Evolutionary conservation across 805 yeast species (phyloP).

Genomic region (Starmerella stigmatis): DNA sequence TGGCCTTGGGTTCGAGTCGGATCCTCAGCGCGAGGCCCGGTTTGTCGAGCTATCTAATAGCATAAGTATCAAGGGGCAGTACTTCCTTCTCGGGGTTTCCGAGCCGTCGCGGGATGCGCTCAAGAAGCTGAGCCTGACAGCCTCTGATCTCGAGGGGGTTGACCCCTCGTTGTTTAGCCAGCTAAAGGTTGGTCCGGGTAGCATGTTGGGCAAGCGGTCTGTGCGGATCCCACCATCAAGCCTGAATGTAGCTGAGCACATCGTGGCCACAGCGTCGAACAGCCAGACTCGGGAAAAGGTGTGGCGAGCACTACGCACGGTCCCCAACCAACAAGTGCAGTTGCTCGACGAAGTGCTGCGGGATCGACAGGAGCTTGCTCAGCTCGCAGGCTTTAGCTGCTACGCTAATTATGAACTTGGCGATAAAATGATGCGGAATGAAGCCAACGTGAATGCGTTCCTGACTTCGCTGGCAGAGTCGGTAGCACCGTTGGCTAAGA

Average conservation of each 20-base stretch:
- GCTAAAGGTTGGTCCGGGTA: slow-evolving; percentile 12
- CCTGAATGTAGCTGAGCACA: slow-evolving; percentile 46
- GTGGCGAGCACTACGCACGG: slow-evolving; percentile 66
- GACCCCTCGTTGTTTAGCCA: slow-evolving; percentile 27
- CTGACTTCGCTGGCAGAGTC: slow-evolving; percentile 47
- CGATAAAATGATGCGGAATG: slow-evolving; percentile 81
- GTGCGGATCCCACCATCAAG: slow-evolving; percentile 7
- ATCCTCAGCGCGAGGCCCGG: slow-evolving; percentile 40
- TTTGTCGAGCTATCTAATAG: slow-evolving; percentile 72
- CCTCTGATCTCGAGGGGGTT: slow-evolving; percentile 28
- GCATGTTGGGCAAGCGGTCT: not conserved
- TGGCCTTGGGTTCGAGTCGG: slow-evolving; percentile 67
- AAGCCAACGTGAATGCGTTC: slow-evolving; percentile 64
- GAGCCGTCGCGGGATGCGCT: not conserved
- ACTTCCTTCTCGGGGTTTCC: slow-evolving; percentile 46
- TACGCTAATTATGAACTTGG: slow-evolving; percentile 72
- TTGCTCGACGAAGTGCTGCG: slow-evolving; percentile 50
- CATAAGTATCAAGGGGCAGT: slow-evolving; percentile 72
- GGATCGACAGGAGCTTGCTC: slow-evolving; percentile 60
- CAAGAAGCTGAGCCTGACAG: slow-evolving; percentile 18
- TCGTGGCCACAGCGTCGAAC: slow-evolving; percentile 49
- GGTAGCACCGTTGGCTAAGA: slow-evolving; percentile 43
- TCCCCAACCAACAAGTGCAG: slow-evolving; percentile 51
- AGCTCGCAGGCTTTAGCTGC: slow-evolving; percentile 56
- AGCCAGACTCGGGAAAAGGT: slow-evolving; percentile 51